Conservation (phyloP, 2,329 filamentous ascomycete species). For the Stylonectria norvegica region DNA sequence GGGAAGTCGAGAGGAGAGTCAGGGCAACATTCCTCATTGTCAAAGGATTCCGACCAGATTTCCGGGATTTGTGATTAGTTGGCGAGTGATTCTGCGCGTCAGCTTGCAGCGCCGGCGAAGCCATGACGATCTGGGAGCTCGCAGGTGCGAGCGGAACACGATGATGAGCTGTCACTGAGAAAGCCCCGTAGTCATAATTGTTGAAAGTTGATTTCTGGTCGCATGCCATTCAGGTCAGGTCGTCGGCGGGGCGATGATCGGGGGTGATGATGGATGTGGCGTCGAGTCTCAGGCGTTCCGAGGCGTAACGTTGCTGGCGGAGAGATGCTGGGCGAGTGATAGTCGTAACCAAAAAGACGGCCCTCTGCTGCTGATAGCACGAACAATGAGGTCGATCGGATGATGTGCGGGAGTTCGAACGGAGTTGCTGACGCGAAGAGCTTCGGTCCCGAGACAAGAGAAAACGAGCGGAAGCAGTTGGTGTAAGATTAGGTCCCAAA, state of each 20-base stretch:
- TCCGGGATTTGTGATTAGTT: conserved; percentile 5
- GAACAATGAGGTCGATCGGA: conserved; percentile 18
- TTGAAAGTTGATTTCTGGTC: conserved; percentile 12
- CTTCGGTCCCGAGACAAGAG: conserved; percentile 14
- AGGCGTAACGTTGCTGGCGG: conserved; percentile 19
- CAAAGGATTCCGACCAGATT: conserved; percentile 15
- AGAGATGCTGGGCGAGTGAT: conserved; percentile 28
- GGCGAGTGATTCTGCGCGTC: conserved; percentile 8
- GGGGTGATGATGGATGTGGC: neutral
- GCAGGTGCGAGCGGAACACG: conserved; percentile 6
- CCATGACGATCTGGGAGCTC: conserved; percentile 1
- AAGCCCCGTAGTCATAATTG: conserved; percentile 20
- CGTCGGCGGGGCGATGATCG: conserved; percentile 11
- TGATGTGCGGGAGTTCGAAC: conserved; percentile 16
- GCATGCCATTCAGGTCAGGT: conserved; percentile 7
- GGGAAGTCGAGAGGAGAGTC: conserved; percentile 25
- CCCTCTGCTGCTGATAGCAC: conserved; percentile 17
- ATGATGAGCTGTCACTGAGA: conserved; percentile 10
- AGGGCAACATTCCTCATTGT: conserved; percentile 21
- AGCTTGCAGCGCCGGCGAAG: conserved; percentile 8
- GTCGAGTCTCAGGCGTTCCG: conserved; percentile 6
- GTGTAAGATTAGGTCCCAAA: conserved; percentile 27
- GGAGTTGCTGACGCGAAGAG: conserved; percentile 9
- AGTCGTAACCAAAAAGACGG: conserved; percentile 32
- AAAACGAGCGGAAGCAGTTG: conserved; percentile 26